phyloP scores from a whole-genome alignment of 2,329 filamentous ascomycete genomes.

The Myriangium duriaei region DNA sequence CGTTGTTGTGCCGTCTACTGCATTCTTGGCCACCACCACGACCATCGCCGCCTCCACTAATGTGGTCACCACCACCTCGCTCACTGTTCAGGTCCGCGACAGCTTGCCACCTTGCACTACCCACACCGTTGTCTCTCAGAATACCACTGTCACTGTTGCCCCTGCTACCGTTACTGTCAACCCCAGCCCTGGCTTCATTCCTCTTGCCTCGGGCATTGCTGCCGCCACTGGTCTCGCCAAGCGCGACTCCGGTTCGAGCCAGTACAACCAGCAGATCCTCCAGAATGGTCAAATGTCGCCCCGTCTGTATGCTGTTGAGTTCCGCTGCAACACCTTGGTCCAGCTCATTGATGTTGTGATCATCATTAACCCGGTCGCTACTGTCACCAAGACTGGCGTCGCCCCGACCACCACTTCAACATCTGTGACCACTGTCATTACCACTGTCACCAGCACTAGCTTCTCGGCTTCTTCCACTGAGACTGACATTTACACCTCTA shows the following conservation, averaged over 20 bases:
- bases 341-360: constrained; percentile 1
- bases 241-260: constrained; percentile 1
- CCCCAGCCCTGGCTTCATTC: constrained; percentile 1
- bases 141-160: background rate
- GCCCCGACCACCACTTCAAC: constrained; percentile 2
- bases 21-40: background rate
- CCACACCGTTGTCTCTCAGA: background rate
- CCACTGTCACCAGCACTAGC: background rate
- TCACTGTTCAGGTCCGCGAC: background rate
- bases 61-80: background rate
- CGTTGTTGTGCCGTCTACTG: constrained; percentile 1
- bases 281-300: background rate
- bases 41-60: background rate
- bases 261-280: constrained; percentile 1
- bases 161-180: constrained; percentile 3
- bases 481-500: constrained; percentile 2
- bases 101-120: background rate
- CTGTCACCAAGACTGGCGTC: constrained; percentile 1
- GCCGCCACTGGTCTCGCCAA: background rate
- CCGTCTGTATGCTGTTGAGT: background rate
- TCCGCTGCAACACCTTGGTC: constrained; percentile 5
- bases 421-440: background rate
- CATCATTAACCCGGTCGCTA: background rate
- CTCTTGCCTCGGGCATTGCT: constrained; percentile 2
- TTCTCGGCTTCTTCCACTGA: background rate